These are phyloP conservation scores for Monosporozyma aerobia DNA, from an alignment of 805 yeast species.

Conservation along the genomic window DNA sequence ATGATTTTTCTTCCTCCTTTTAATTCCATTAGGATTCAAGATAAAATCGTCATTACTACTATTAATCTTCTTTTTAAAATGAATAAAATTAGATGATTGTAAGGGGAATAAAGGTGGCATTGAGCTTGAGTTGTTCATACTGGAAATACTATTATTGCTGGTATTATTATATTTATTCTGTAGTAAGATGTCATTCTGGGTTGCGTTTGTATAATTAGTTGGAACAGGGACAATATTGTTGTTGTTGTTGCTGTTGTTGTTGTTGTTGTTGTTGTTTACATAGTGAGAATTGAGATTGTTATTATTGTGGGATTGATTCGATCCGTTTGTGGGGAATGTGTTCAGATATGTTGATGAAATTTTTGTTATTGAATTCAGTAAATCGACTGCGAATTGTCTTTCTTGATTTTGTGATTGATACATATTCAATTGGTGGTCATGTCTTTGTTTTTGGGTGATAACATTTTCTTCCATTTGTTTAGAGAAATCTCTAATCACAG, in stretches of 20 bases:
- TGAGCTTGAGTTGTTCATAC: neutral
- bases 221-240: conserved; percentile 1
- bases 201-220: neutral
- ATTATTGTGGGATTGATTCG: neutral
- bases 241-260: neutral
- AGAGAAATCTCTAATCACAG: neutral
- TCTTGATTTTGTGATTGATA: neutral
- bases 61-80: neutral
- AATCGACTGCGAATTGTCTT: conserved; percentile 12
- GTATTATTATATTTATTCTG: neutral
- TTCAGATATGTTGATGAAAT: conserved; percentile 22
- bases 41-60: conserved; percentile 15
- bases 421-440: neutral
- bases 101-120: neutral
- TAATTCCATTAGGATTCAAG: conserved; percentile 28
- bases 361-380: conserved; percentile 24
- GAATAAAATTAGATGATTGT: neutral
- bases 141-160: neutral
- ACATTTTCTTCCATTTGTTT: conserved; percentile 1
- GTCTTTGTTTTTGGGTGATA: neutral
- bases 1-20: conserved; percentile 16
- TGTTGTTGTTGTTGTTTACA: neutral
- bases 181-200: neutral
- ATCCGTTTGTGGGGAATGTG: conserved; percentile 2
- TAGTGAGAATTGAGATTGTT: neutral